phyloP scores from a whole-genome alignment of 2,329 filamentous ascomycete genomes.

The Pseudogymnoascus sp. region DNA sequence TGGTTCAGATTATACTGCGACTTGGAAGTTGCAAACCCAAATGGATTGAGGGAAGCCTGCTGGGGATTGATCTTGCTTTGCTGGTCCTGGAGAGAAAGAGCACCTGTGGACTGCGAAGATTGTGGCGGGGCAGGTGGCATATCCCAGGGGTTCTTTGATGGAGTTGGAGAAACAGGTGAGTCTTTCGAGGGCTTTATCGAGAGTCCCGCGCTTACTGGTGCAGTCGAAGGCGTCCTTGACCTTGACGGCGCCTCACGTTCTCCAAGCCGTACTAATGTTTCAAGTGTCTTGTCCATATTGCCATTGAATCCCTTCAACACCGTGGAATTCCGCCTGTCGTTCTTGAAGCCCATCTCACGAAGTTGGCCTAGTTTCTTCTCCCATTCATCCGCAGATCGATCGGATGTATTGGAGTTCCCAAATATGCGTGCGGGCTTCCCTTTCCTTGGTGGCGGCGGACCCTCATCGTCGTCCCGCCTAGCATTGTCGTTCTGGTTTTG shows the following conservation, averaged over 20 bases:
- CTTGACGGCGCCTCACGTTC: conserved; percentile 47
- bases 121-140: conserved; percentile 45
- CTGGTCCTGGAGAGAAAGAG: conserved; percentile 47
- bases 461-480: conserved; percentile 20
- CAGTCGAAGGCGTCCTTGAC: conserved; percentile 45
- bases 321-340: conserved; percentile 70
- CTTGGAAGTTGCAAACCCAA: conserved; percentile 40
- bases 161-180: conserved; percentile 16
- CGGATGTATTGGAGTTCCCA: conserved; percentile 55
- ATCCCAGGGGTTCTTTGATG: conserved; percentile 61
- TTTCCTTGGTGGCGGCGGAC: conserved; percentile 20
- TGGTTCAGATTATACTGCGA: conserved; percentile 35
- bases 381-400: conserved; percentile 38
- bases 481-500: conserved; percentile 24
- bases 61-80: conserved; percentile 31
- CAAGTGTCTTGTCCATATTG: conserved; percentile 77
- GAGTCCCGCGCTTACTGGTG: conserved; percentile 23
- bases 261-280: conserved; percentile 73
- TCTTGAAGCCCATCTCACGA: conserved; percentile 84
- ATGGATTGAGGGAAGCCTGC: conserved; percentile 39
- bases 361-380: conserved; percentile 71
- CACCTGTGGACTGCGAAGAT: conserved; percentile 57
- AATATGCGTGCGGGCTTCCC: conserved; percentile 59
- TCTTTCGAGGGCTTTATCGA: conserved; percentile 22
- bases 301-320: conserved; percentile 77